Percentiles rank a stretch among this genome's conserved stretches.
Evolutionary conservation across 148 eudicot species (phyloP).

Genomic region (Mesembryanthemum crystallinum): DNA sequence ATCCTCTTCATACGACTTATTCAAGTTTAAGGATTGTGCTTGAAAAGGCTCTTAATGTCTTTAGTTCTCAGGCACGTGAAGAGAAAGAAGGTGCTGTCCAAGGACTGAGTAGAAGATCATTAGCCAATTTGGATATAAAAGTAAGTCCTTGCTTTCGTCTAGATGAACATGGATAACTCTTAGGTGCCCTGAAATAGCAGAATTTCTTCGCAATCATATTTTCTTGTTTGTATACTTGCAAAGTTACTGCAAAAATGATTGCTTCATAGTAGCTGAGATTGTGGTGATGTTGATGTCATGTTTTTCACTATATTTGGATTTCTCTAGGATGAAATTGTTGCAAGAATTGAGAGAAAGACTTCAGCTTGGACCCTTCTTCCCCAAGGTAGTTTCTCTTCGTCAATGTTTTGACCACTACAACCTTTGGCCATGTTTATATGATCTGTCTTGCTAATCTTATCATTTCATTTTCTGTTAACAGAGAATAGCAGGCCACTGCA

Average conservation of each 20-base stretch:
- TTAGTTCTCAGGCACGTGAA: conserved; percentile 34
- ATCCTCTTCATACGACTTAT: conserved; percentile 5
- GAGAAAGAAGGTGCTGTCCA: conserved; percentile 24
- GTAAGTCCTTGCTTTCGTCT: conserved; percentile 37
- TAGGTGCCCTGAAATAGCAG: not conserved
- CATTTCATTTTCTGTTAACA: conserved; percentile 22
- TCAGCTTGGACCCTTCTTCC: conserved; percentile 97
- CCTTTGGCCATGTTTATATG: conserved; percentile 3
- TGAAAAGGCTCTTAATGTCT: conserved; percentile 13
- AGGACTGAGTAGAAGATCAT: conserved; percentile 28
- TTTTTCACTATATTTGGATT: conserved; percentile 8
- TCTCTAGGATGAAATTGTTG: conserved; percentile 55
- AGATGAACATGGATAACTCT: not conserved
- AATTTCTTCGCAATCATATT: not conserved
- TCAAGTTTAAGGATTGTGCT: not conserved
- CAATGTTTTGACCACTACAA: not conserved
- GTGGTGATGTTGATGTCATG: conserved; percentile 7
- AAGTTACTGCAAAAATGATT: not conserved
- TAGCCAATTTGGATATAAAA: conserved; percentile 25
- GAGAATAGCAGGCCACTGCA: conserved; percentile 59
- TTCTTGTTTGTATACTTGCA: not conserved
- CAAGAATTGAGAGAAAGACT: conserved; percentile 63
- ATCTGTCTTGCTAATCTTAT: conserved; percentile 7
- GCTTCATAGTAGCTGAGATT: conserved; percentile 14
- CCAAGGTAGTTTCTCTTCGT: conserved; percentile 39